These are phyloP conservation scores for Ichthyophthirius multifiliis DNA, from an alignment of 169 alveolate species.

Conservation along the genomic window DNA sequence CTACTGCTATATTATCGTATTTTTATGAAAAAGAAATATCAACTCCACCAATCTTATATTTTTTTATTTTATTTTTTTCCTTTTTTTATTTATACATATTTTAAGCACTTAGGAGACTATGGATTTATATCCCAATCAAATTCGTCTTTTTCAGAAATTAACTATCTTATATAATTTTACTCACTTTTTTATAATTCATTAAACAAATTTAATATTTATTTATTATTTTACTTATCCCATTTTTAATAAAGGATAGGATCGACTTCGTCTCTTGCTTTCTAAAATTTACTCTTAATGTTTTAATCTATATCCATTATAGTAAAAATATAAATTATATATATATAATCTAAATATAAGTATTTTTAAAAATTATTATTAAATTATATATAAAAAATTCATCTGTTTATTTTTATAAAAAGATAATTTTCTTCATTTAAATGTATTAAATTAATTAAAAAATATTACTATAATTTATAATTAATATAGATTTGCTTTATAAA, in stretches of 20 bases:
- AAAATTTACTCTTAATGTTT: too few relatives aligned
- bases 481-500: too few relatives aligned
- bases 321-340: too few relatives aligned
- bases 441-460: too few relatives aligned
- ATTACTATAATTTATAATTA: too few relatives aligned
- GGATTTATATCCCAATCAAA: constrained; percentile 49
- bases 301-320: too few relatives aligned
- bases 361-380: too few relatives aligned
- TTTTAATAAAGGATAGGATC: background rate
- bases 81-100: constrained; percentile 15
- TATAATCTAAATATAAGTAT: too few relatives aligned
- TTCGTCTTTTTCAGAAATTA: constrained; percentile 33
- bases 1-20: constrained; percentile 61
- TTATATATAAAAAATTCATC: too few relatives aligned
- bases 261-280: background rate
- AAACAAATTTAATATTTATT: background rate
- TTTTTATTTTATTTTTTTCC: background rate
- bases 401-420: too few relatives aligned
- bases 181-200: background rate
- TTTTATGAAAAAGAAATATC: constrained; percentile 75
- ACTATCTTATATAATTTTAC: background rate
- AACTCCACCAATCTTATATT: constrained; percentile 63
- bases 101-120: constrained; percentile 21
- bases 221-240: background rate
- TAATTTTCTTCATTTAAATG: too few relatives aligned